Evolutionary conservation across 2,329 filamentous ascomycete species (phyloP).

Genomic region (Penicillium sp.): DNA sequence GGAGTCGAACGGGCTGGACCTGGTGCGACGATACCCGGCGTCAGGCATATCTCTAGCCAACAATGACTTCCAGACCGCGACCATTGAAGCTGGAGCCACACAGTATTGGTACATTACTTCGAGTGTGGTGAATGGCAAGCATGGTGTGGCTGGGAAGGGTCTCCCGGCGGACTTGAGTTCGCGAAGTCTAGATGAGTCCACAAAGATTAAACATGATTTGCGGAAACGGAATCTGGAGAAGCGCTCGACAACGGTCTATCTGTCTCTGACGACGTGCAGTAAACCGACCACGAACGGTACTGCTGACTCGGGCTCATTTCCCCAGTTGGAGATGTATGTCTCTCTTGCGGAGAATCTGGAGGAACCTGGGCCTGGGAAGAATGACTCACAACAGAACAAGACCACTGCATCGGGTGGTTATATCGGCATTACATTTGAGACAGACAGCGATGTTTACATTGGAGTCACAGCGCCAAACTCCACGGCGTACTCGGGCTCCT

Average conservation of each 20-base stretch:
- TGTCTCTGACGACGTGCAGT: slow-evolving; percentile 82
- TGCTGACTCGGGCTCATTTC: slow-evolving; percentile 48
- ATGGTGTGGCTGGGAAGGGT: slow-evolving; percentile 34
- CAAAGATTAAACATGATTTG: slow-evolving; percentile 7
- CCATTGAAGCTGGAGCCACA: slow-evolving; percentile 62
- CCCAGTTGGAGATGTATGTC: slow-evolving; percentile 76
- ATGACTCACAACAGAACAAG: slow-evolving; percentile 41
- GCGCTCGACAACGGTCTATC: slow-evolving; percentile 60
- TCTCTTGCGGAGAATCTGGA: slow-evolving; percentile 65
- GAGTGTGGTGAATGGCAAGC: slow-evolving; percentile 51
- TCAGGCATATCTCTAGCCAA: slow-evolving; percentile 56
- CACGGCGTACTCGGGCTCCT: slow-evolving; percentile 62
- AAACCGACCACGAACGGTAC: slow-evolving; percentile 63
- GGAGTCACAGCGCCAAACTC: slow-evolving; percentile 69
- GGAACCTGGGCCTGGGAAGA: slow-evolving; percentile 61
- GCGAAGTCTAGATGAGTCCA: slow-evolving; percentile 20
- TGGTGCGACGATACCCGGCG: slow-evolving; percentile 58
- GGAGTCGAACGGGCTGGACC: slow-evolving; percentile 33
- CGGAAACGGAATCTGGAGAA: slow-evolving; percentile 23
- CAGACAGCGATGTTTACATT: slow-evolving; percentile 69
- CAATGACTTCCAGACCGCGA: slow-evolving; percentile 61
- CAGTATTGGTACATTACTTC: slow-evolving; percentile 64
- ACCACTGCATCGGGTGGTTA: slow-evolving; percentile 66
- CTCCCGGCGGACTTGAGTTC: slow-evolving; percentile 30
- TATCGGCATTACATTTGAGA: slow-evolving; percentile 61